Evolutionary conservation across 2,329 filamentous ascomycete genomes (phyloP), one percentile per base, ranked within the genome.

Genomic region (Diaporthe citriasiana): DNA sequence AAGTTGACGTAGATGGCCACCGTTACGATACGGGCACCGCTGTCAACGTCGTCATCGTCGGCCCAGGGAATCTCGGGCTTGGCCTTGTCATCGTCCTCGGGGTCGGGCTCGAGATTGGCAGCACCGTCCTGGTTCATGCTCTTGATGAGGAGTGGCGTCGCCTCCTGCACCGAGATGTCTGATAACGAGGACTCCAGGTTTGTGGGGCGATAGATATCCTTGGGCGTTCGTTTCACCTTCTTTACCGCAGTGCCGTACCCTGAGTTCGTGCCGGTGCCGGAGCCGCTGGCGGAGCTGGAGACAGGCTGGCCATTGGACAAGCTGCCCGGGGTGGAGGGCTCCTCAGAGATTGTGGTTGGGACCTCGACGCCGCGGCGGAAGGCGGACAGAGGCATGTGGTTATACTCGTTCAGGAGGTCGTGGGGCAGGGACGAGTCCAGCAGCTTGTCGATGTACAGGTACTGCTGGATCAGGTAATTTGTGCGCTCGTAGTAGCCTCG

Each of bases 371-470:
- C 84, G 59, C 86, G 86, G 63, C 86, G 86, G 76, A 90, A 87
- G 33, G 87, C 87, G 51, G 86, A 88, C 27, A 86, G 86, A 56
- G 89, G 86, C 66, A 91, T 85, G 76, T 93, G 86, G 76, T 92
- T 92, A 82, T 98, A 98, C 83, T 98, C 95, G 80, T 97, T 95
- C 73, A 98, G 91, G 57, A 98, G 87, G 79, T 96, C 93, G 80
- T 97, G 95, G 2, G 95, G 95, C n/a, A 98, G 90, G 40, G 94
- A 95, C 12, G 95, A 98, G 83, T 98, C 95, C 75, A 98, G 89
- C 73, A 98, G 87, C 70, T 93, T 91, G 83, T 98, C 96, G 78
- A 98, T 98, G 82, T 97, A 98, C 76, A 97, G 88, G 82, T 98
- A 98, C 81, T 97, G 93, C 82, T 97, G 94, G 74, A 98, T 91